Evolutionary conservation across 2,329 filamentous ascomycete species (phyloP), one percentile per base, ranked within the genome.

Genomic region (Neofusicoccum parvum): DNA sequence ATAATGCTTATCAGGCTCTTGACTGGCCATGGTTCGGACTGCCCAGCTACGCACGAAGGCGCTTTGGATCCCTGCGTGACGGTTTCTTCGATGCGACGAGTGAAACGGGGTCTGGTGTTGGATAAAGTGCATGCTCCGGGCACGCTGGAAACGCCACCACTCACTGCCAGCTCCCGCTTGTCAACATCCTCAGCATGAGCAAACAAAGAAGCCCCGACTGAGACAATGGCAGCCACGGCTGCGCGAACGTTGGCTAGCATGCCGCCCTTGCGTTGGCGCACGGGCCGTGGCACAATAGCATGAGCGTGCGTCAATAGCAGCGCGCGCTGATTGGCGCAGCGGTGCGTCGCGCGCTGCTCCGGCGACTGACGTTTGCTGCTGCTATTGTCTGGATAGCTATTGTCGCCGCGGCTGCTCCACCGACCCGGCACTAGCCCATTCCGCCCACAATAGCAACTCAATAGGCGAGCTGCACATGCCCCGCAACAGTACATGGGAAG

Each of bases 1-100:
- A 20, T 65, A 65, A 20, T 65, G 51, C 51, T 65, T 46, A 45
- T 39, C 43, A 7, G 50, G 49, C 10, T 54, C 51, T 48, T 46
- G 50, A 20, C 41, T 64, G 50, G 43, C 39, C 62, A 64, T 64
- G 14, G n/a, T n/a, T 9, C 9, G 41, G 3, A 34, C 9, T n/a
- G 36, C 5, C 11, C 12, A 32, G 32, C 12, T 15, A 36, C n/a
- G 43, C 43, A 17, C 9, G 15, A 12, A 51, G 36, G 27, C n/a
- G 27, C 27, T 20, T n/a, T 23, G 20, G 34, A 54, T 41, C 51
- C 53, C 39, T 43, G 36, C 23, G 11, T 45, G 54, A 17, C 27
- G 17, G 41, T 46, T 59, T 59, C 54, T 59, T 46, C 54, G 54
- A 59, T 17, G 41, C 54, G 39, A 46, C 23, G 41, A 46, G 23